These are phyloP conservation scores for Lactarius quietus DNA, from an alignment of 768 basidiomycete species.

Conservation along the genomic window DNA sequence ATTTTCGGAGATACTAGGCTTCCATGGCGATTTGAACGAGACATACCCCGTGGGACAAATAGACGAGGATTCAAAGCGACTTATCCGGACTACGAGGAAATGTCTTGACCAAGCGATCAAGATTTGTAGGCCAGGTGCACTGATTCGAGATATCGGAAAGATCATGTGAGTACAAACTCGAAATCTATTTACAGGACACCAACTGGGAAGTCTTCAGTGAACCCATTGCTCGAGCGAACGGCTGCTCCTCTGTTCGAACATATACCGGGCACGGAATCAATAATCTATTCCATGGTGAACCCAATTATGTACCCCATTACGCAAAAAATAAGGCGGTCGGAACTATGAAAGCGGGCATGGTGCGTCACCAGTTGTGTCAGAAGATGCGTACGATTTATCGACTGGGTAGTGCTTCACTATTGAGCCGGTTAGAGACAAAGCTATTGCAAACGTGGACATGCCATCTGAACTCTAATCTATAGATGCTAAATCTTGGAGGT, in stretches of 20 bases:
- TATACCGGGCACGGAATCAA: conserved; percentile 94
- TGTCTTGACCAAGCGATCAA: conserved; percentile 88
- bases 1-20: conserved; percentile 49
- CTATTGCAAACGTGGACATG: conserved; percentile 8
- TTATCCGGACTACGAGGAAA: conserved; percentile 80
- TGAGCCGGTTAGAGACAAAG: conserved; percentile 55
- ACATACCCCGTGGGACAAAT: conserved; percentile 89
- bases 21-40: conserved; percentile 89
- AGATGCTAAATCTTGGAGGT: conserved; percentile 92
- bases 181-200: conserved; percentile 11
- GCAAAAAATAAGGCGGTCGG: conserved; percentile 92
- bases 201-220: conserved; percentile 48
- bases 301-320: conserved; percentile 93
- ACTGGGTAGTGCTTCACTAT: conserved; percentile 56
- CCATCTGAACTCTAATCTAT: conserved; percentile 26
- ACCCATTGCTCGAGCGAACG: conserved; percentile 74
- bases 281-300: conserved; percentile 76
- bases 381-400: conserved; percentile 8
- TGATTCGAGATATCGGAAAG: conserved; percentile 87
- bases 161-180: conserved; percentile 56
- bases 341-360: conserved; percentile 92
- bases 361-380: conserved; percentile 40
- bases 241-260: conserved; percentile 83
- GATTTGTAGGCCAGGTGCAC: conserved; percentile 87
- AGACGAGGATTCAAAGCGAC: conserved; percentile 78